Evolutionary conservation across 2,329 filamentous ascomycete species (phyloP), one percentile per base, ranked within the genome.

Genomic region (Leptographium flavum): DNA sequence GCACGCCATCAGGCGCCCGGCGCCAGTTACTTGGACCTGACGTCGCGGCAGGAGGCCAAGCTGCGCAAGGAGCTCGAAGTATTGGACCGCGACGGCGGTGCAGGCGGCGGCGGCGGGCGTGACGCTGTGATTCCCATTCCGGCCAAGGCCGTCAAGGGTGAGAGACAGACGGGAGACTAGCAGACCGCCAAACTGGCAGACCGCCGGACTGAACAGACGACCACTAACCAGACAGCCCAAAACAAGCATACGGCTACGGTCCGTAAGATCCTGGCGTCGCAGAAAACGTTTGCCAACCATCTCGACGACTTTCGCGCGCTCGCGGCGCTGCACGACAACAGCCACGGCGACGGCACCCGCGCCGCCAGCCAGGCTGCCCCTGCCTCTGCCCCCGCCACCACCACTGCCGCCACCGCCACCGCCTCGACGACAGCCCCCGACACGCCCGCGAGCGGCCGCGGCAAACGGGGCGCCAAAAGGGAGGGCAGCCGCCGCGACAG

Each of bases 271-370:
- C 67, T 92, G 46, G 77, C 81, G 52, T 86, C 81, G 23, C 82
- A 87, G 57, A 87, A 90, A 65, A 87, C 83, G 3, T 90, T 90
- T 60, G 76, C 78, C 50, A 87, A 92, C 63, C 81, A 90, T 59
- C 71, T 90, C 39, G 82, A 85, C 53, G 85, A 92, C 59, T 86
- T 82, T 59, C 72, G 83, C 53, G 84, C 84, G 9, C 65, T 77
- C 54, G 67, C 70, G 48, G 63, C 66, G n/a, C 63, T 65, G 27
- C 59, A 61, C 41, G 65, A 65, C 45, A 60, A 57, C 47, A 60
- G 50, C 55, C 47, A 56, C 14, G 27, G 38, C 17, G 21, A 30
- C 39, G 35, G 19, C 5, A 7, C 19, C 27, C 17, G 28, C 25
- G n/a, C 39, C n/a, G 19, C 3, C 27, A 17, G 8, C 21, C 3